Evolutionary conservation across 352 stramenopile species (phyloP).

Genomic region (Phytophthora pistaciae): DNA sequence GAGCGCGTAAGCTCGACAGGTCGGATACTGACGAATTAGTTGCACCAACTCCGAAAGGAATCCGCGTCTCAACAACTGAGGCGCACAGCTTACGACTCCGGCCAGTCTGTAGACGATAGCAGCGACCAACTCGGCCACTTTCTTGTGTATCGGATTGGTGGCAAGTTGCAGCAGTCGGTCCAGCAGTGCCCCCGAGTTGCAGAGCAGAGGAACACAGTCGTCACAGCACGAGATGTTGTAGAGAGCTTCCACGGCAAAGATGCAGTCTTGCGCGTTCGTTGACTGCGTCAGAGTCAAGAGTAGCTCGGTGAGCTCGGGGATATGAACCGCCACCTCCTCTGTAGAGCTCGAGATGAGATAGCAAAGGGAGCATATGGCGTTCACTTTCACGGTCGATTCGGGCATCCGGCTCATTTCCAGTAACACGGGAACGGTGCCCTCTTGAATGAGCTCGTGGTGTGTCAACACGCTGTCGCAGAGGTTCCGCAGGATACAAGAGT

Average conservation of each 20-base stretch:
- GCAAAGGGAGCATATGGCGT: constrained; percentile 74
- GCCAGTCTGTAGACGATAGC: constrained; percentile 69
- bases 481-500: constrained; percentile 80
- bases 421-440: constrained; percentile 57
- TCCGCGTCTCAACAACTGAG: constrained; percentile 50
- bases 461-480: constrained; percentile 78
- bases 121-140: constrained; percentile 57
- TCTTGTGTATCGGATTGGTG: constrained; percentile 29
- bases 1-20: constrained; percentile 52
- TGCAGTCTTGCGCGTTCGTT: constrained; percentile 32
- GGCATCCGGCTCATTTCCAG: constrained; percentile 65
- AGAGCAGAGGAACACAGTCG: constrained; percentile 60
- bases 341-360: constrained; percentile 73
- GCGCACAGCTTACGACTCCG: constrained; percentile 11
- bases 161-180: constrained; percentile 53
- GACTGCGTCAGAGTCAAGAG: constrained; percentile 60
- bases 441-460: constrained; percentile 77
- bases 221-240: constrained; percentile 87
- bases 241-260: constrained; percentile 70
- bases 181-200: constrained; percentile 41
- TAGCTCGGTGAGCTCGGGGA: constrained; percentile 63
- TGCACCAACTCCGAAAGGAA: constrained; percentile 61
- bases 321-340: constrained; percentile 56
- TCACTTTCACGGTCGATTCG: constrained; percentile 64
- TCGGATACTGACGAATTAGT: constrained; percentile 54